phyloP scores from a whole-genome alignment of 208 protist genomes.

The Leishmania tropica region DNA sequence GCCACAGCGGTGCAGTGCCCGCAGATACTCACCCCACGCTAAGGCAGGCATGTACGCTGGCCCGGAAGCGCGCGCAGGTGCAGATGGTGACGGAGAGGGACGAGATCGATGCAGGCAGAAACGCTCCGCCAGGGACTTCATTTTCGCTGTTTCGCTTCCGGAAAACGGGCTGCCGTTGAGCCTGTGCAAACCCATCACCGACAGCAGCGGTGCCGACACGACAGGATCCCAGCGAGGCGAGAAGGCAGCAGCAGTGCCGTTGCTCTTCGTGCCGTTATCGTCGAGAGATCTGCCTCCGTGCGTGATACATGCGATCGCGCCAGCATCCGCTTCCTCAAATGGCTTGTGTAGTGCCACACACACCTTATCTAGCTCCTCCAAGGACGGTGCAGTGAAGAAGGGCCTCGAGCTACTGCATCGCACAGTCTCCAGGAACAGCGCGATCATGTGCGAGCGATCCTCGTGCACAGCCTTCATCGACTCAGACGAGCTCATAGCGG shows the following conservation, averaged over 20 bases:
- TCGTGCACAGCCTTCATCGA: not conserved
- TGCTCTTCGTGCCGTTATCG: not conserved
- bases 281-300: not conserved
- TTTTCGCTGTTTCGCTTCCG: not conserved
- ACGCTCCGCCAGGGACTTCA: conserved; percentile 1
- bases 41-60: conserved; percentile 56
- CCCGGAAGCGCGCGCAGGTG: conserved; percentile 4
- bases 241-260: not conserved
- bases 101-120: conserved; percentile 11
- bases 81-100: not conserved
- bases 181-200: conserved; percentile 4
- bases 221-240: conserved; percentile 20
- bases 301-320: not conserved
- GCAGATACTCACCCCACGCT: conserved; percentile 71
- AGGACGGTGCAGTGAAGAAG: conserved; percentile 4
- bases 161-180: too few relatives aligned
- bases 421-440: conserved; percentile 17
- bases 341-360: not conserved
- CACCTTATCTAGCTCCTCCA: conserved; percentile 10
- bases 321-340: not conserved
- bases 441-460: conserved; percentile 15
- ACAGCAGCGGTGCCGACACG: conserved; percentile 41
- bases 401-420: not conserved
- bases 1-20: conserved; percentile 57
- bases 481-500: not conserved